Evolutionary conservation across 768 basidiomycete genomes (phyloP), one percentile per base, ranked within the genome.

Genomic region (Leucocoprinus sp.): DNA sequence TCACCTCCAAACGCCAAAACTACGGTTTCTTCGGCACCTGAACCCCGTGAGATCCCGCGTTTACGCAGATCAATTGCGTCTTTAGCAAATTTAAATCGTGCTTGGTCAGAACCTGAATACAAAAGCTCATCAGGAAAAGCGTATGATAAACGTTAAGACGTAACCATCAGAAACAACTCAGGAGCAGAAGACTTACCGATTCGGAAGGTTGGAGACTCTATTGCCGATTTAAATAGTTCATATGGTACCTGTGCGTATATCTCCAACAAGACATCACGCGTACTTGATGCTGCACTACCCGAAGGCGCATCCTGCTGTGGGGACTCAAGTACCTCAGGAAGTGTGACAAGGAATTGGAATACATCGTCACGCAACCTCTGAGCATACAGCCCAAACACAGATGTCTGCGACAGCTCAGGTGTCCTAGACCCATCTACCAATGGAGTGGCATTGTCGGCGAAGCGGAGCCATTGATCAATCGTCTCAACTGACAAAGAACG

Each of bases 1-100:
- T 70, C 72, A 50, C 80, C 84, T 48, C 86, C 86, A 65, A 93
- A 91, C 28, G 88, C 89, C 54, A 93, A 71, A 42, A 95, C 90
- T 34, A 93, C 90, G n/a, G 86, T 88, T 65, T 93, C 90, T 62
- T 88, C 86, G 49, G 78, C 80, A 45, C 83, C 80, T 50, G 73
- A 67, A 43, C 78, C 82, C 51, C 81, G 78, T 37, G 78, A 75
- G 58, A 80, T 74, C n/a, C 80, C 80, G 58, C 78, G 79, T 64
- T 89, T 93, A 54, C 91, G 75, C 55, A 82, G 56, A 55, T 88
- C 84, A 56, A 93, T 84, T 9, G 82, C 87, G 52, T 89, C 88
- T 63, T 93, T 93, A 3, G 90, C 89, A 64, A 93, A 93, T 57
- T 84, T 84, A 68, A 93, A 96, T 37, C 91, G 80, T 50, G 80